A percentile compares a stretch with the other conserved stretches of the same genome.
Conservation (phyloP, 2,329 filamentous ascomycete species). For the Fusarium devonianum region DNA sequence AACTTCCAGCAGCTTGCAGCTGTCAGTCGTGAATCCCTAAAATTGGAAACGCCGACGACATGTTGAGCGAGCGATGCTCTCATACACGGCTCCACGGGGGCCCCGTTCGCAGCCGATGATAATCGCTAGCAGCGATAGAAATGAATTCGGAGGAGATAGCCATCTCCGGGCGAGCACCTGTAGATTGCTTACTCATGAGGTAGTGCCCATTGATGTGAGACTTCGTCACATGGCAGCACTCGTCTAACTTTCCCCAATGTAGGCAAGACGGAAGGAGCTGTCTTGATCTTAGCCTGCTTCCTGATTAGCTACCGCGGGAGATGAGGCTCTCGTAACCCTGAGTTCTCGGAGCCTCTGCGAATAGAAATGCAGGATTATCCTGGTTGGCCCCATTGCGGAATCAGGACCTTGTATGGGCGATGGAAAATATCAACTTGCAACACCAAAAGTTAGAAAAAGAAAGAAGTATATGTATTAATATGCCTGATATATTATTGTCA, state of each 20-base stretch:
- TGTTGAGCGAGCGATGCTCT: too few relatives aligned
- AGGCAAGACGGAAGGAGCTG: slow-evolving; percentile 29
- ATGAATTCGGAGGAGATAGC: too few relatives aligned
- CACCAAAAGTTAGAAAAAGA: too few relatives aligned
- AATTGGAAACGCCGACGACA: too few relatives aligned
- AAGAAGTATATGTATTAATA: too few relatives aligned
- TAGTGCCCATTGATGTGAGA: slow-evolving; percentile 10
- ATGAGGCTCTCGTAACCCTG: slow-evolving; percentile 31
- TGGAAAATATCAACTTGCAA: too few relatives aligned
- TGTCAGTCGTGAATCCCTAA: slow-evolving; percentile 12
- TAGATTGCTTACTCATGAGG: not conserved
- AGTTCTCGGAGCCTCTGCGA: slow-evolving; percentile 13
- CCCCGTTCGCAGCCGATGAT: too few relatives aligned
- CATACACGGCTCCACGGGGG: too few relatives aligned
- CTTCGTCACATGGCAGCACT: slow-evolving; percentile 37
- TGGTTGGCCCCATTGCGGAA: slow-evolving; percentile 29
- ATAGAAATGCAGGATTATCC: slow-evolving; percentile 9
- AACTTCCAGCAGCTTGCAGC: slow-evolving; percentile 1
- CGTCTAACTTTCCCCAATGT: slow-evolving; percentile 40
- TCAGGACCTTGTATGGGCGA: not conserved
- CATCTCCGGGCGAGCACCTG: not conserved
- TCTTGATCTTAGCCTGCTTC: slow-evolving; percentile 34
- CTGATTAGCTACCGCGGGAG: slow-evolving; percentile 31
- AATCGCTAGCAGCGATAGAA: too few relatives aligned
- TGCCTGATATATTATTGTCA: too few relatives aligned